phyloP scores from a whole-genome alignment of 1,284 basidiomycete species.

The Irpex sp. region DNA sequence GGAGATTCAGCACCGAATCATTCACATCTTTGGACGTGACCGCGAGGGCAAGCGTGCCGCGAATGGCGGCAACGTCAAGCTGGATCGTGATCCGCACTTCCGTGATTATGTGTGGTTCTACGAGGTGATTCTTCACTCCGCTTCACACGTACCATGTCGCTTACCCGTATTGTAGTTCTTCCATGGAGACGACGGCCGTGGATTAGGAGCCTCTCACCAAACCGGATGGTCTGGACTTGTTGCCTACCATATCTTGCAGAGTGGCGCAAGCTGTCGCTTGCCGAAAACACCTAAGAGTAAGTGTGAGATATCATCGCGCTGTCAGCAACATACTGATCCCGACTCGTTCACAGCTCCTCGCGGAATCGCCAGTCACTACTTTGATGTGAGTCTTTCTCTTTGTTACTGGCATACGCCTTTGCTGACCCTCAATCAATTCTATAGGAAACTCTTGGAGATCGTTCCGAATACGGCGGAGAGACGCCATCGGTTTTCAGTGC shows the following conservation, averaged over 20 bases:
- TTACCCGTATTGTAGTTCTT: slow-evolving; percentile 66
- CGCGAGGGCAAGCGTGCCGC: slow-evolving; percentile 82
- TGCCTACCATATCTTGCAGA: slow-evolving; percentile 89
- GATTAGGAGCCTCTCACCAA: slow-evolving; percentile 95
- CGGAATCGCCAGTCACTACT: slow-evolving; percentile 88
- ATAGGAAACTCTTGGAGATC: slow-evolving; percentile 70
- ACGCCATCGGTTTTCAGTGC: slow-evolving; percentile 58
- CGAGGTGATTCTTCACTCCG: slow-evolving; percentile 53
- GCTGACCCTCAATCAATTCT: not conserved
- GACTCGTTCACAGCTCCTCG: slow-evolving; percentile 64
- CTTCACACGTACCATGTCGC: slow-evolving; percentile 2
- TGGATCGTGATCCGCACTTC: slow-evolving; percentile 95
- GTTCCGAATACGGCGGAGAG: slow-evolving; percentile 71
- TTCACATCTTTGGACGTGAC: slow-evolving; percentile 95
- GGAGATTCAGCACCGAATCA: slow-evolving; percentile 96
- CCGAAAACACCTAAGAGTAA: slow-evolving; percentile 86
- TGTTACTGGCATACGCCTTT: not conserved
- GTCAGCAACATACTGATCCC: slow-evolving; percentile 21
- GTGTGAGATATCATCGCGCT: slow-evolving; percentile 25
- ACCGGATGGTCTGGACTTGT: slow-evolving; percentile 96
- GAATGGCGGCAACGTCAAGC: slow-evolving; percentile 85
- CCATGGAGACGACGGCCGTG: slow-evolving; percentile 89
- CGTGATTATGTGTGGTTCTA: slow-evolving; percentile 95
- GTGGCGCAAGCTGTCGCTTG: slow-evolving; percentile 78
- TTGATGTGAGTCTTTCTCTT: slow-evolving; percentile 61